phyloP scores from a whole-genome alignment of 1,284 basidiomycete genomes.

The Dichomitus squalens region DNA sequence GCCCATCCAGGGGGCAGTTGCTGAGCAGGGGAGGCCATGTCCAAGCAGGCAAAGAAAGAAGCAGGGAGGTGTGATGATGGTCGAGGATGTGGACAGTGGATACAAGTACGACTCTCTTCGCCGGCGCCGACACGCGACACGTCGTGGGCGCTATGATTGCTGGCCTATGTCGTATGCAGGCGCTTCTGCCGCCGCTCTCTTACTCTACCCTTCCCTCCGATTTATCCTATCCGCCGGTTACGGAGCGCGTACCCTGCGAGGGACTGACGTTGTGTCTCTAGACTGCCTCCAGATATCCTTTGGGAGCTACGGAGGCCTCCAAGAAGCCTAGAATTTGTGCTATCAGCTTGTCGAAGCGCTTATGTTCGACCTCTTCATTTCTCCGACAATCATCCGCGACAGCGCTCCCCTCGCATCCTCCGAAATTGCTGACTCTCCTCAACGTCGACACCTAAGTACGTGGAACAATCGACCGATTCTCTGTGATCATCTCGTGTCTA shows the following conservation, averaged over 20 bases:
- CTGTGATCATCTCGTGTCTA: background rate
- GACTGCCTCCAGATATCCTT: too few species aligned
- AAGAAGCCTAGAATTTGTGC: too few species aligned
- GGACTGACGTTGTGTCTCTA: too few species aligned
- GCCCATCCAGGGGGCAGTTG: constrained; percentile 88
- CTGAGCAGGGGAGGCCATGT: constrained; percentile 68
- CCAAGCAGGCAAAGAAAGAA: constrained; percentile 5
- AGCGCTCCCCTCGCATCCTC: background rate
- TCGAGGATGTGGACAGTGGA: constrained; percentile 3
- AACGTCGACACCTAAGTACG: constrained; percentile 12
- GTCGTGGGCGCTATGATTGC: constrained; percentile 18
- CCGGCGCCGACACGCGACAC: constrained; percentile 22
- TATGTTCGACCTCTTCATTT: background rate
- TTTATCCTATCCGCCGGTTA: too few species aligned
- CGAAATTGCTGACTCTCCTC: background rate
- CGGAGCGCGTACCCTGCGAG: too few species aligned
- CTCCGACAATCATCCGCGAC: background rate
- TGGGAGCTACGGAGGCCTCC: too few species aligned
- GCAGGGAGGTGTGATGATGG: constrained; percentile 12
- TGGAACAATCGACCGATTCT: constrained; percentile 7
- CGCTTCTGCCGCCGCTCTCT: too few species aligned
- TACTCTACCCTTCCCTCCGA: too few species aligned
- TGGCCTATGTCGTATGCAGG: too few species aligned
- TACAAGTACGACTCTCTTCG: constrained; percentile 4
- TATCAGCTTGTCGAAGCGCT: too few species aligned